Conservation (phyloP, 495 filamentous ascomycete species). For the Talaromyces stipitatus region DNA sequence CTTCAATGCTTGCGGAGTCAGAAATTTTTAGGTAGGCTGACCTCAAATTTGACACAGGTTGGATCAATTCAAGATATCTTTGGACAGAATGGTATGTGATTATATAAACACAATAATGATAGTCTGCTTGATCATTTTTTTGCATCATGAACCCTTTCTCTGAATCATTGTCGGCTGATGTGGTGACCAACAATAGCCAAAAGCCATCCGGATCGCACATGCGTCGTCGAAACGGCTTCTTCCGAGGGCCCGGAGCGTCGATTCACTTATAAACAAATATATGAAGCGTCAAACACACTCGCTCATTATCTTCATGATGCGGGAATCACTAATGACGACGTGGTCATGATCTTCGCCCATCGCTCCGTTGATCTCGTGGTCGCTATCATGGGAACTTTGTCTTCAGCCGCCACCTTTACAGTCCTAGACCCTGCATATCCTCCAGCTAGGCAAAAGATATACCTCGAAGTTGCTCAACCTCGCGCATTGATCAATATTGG, state of each 20-base stretch:
- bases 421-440: conserved; percentile 90
- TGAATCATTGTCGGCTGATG: no score
- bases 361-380: conserved; percentile 50
- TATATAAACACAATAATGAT: not conserved
- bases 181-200: conserved; percentile 21
- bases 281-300: conserved; percentile 74
- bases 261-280: conserved; percentile 86
- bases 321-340: conserved; percentile 73
- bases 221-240: conserved; percentile 76
- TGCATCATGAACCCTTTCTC: no score
- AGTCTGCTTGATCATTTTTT: not conserved
- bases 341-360: conserved; percentile 90
- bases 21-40: not conserved
- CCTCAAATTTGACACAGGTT: not conserved
- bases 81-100: conserved; percentile 7
- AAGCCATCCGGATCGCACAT: conserved; percentile 67
- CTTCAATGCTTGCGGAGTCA: not conserved
- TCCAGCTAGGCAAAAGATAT: conserved; percentile 79
- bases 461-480: conserved; percentile 82
- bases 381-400: conserved; percentile 49
- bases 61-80: conserved; percentile 73
- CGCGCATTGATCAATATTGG: conserved; percentile 72
- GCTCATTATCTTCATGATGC: conserved; percentile 67
- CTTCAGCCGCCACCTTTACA: conserved; percentile 38
- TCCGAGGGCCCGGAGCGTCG: conserved; percentile 48